These are phyloP conservation scores for Pythium grandisporangium DNA, from an alignment of 352 stramenopile species.

Conservation along the genomic window DNA sequence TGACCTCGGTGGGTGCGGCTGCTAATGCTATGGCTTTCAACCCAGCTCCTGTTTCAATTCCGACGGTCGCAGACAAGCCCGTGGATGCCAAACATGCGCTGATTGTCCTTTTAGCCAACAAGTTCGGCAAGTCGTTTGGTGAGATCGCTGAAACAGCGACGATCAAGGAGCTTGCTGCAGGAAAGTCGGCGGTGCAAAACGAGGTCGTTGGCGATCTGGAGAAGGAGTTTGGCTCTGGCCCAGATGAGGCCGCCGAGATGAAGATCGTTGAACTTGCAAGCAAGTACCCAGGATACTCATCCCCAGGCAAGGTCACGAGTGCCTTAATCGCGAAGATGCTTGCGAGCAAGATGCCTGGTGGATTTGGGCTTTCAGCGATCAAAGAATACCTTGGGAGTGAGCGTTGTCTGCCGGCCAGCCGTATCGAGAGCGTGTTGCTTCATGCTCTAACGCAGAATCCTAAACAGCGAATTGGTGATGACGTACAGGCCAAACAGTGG, in stretches of 20 bases:
- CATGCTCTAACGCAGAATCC: constrained; percentile 62
- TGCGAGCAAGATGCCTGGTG: constrained; percentile 71
- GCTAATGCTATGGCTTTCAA: too few species aligned
- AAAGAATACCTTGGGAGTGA: constrained; percentile 65
- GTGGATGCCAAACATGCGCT: constrained; percentile 74
- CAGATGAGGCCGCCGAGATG: constrained; percentile 69
- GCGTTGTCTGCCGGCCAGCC: constrained; percentile 56
- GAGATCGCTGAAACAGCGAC: constrained; percentile 53
- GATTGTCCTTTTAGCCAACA: constrained; percentile 63
- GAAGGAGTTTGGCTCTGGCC: constrained; percentile 75
- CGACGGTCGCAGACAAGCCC: constrained; percentile 44
- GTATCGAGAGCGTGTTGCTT: constrained; percentile 73
- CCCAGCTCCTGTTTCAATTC: constrained; percentile 28
- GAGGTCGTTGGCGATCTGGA: constrained; percentile 82
- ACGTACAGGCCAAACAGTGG: constrained; percentile 66
- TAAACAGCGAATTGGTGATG: constrained; percentile 54
- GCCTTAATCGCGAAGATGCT: constrained; percentile 75
- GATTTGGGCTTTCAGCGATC: constrained; percentile 67
- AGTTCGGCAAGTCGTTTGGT: constrained; percentile 62
- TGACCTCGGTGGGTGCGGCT: constrained; percentile 10
- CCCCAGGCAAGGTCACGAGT: constrained; percentile 66
- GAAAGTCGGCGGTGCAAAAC: constrained; percentile 85
- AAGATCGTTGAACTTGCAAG: constrained; percentile 61
- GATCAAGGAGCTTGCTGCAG: constrained; percentile 73
- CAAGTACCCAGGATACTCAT: constrained; percentile 61